A percentile compares a stretch with the other conserved stretches of the same genome.
Conservation (phyloP, 441 rosid genomes). For the Codiaeum variegatum region DNA sequence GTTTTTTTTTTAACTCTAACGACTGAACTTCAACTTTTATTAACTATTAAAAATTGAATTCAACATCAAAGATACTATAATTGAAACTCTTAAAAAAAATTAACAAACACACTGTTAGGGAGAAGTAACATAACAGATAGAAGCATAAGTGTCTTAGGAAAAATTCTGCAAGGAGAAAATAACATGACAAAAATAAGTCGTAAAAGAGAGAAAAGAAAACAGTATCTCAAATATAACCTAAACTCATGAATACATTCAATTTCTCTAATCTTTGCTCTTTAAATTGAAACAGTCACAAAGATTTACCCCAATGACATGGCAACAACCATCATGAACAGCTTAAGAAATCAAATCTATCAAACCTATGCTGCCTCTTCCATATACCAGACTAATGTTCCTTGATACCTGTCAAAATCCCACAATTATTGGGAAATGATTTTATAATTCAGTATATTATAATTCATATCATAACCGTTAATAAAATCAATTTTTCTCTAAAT, state of each 20-base stretch:
- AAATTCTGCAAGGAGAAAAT: constrained; percentile 80
- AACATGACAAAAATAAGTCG: constrained; percentile 57
- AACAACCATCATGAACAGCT: constrained; percentile 93
- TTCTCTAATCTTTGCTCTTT: constrained; percentile 10
- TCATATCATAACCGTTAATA: no score
- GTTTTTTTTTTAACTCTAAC: no score
- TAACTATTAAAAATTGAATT: no score
- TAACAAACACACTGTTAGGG: no score
- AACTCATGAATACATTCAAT: constrained; percentile 29
- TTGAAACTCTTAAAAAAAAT: no score
- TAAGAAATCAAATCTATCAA: constrained; percentile 92
- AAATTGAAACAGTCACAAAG: background rate
- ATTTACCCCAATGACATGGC: constrained; percentile 94
- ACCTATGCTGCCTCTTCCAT: constrained; percentile 97
- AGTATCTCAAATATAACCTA: constrained; percentile 13
- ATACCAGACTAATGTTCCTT: constrained; percentile 89
- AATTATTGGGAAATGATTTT: no score
- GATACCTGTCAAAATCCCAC: constrained; percentile 50
- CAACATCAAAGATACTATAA: no score
- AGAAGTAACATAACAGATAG: no score
- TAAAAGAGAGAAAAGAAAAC: constrained; percentile 28
- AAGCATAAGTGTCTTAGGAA: constrained; percentile 99
- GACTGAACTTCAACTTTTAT: no score
- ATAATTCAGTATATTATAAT: no score
- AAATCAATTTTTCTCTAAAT: no score